These are phyloP conservation scores for Ocimum tenuiflorum DNA, from an alignment of 257 asterid species.

Conservation along the genomic window DNA sequence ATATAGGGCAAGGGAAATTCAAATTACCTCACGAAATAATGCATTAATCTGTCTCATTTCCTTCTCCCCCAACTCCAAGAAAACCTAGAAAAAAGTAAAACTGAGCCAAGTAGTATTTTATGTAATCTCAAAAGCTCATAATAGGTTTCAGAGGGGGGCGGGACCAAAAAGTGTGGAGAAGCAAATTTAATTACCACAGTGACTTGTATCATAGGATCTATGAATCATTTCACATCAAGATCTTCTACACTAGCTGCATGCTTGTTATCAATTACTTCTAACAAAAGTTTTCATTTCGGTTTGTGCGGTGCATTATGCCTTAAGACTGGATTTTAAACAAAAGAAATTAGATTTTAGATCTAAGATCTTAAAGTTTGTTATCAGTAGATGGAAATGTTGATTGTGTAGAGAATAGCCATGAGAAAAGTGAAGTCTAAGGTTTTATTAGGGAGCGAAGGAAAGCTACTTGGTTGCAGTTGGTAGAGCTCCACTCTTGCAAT, in stretches of 20 bases:
- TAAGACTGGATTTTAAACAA: neutral
- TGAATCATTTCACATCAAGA: constrained; percentile 4
- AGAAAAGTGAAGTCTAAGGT: too few species aligned
- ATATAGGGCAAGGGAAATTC: neutral
- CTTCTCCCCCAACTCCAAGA: constrained; percentile 70
- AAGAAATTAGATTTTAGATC: neutral
- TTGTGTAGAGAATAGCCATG: too few species aligned
- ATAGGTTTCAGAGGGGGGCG: neutral
- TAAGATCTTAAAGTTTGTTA: constrained; percentile 1
- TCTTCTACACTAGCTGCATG: neutral
- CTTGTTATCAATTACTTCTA: constrained; percentile 1
- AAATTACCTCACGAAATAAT: constrained; percentile 66
- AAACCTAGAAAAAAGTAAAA: constrained; percentile 51
- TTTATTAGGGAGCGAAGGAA: too few species aligned
- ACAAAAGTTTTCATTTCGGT: neutral
- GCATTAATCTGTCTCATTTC: constrained; percentile 77
- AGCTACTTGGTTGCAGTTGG: too few species aligned
- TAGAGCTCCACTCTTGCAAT: too few species aligned
- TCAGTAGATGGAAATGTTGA: neutral
- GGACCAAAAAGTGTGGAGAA: neutral
- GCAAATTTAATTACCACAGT: neutral
- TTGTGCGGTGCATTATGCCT: constrained; percentile 6
- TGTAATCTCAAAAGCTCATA: constrained; percentile 11
- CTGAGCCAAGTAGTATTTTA: neutral
- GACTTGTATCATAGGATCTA: neutral